A percentile compares a stretch with the other conserved stretches of the same genome.
phyloP scores from a whole-genome alignment of 225 moss, liverwort and hornwort genomes.

The Neckera pumila region DNA sequence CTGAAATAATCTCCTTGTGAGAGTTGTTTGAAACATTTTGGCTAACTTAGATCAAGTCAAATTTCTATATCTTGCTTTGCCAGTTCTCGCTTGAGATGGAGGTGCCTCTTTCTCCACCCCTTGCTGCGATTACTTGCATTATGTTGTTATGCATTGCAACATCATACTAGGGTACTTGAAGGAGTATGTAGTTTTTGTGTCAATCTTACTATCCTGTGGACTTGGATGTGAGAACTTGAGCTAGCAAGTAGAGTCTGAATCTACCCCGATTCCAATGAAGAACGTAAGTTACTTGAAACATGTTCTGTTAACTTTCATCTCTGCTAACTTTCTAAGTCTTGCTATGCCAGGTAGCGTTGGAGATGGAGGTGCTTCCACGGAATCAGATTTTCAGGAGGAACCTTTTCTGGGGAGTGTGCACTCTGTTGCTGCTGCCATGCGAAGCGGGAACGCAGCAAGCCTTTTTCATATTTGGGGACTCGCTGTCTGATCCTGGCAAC shows the following conservation, averaged over 20 bases:
- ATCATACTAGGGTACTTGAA: not conserved
- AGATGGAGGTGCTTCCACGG: not conserved
- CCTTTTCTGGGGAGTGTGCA: not conserved
- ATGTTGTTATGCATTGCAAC: not conserved
- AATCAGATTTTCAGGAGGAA: not conserved
- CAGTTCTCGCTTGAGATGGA: not conserved
- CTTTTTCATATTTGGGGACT: constrained; percentile 33
- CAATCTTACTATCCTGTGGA: not conserved
- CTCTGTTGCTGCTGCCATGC: not conserved
- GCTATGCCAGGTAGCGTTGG: not conserved
- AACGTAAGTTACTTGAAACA: too few species aligned
- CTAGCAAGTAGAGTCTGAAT: not conserved
- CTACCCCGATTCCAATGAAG: not conserved
- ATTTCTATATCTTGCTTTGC: not conserved
- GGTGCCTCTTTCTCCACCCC: not conserved
- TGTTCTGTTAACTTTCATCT: not conserved
- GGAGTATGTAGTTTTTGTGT: not conserved
- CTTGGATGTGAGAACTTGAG: not conserved
- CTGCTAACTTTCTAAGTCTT: not conserved
- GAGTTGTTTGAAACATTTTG: not conserved
- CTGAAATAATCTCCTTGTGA: too few species aligned
- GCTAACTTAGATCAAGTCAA: not conserved
- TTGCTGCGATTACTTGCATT: not conserved
- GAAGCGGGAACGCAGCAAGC: not conserved
- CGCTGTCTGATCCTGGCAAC: constrained; percentile 30